Evolutionary conservation across 2,329 filamentous ascomycete genomes (phyloP).

Genomic region (Trichoderma sp.): DNA sequence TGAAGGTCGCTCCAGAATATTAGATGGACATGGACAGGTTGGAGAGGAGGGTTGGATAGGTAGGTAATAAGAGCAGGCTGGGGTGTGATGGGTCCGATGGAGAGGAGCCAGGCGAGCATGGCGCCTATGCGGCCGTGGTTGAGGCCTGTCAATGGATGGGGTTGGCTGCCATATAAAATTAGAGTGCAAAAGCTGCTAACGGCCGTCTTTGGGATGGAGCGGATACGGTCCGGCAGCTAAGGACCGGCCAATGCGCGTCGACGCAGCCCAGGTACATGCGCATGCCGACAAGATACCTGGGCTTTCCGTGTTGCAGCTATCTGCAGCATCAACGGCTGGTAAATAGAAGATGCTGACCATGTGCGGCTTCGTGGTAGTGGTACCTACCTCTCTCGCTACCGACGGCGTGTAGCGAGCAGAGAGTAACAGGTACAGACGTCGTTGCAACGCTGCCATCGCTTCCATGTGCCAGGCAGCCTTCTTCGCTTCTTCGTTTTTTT

Average conservation of each 20-base stretch:
- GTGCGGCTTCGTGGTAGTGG: not conserved
- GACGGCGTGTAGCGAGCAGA: slow-evolving; percentile 5
- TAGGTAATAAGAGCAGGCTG: slow-evolving; percentile 20
- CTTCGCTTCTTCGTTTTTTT: not conserved
- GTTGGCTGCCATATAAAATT: slow-evolving; percentile 45
- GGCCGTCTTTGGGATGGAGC: slow-evolving; percentile 17
- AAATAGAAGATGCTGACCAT: not conserved
- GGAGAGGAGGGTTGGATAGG: slow-evolving; percentile 9
- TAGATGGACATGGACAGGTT: slow-evolving; percentile 10
- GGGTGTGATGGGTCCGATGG: slow-evolving; percentile 31
- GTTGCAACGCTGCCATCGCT: slow-evolving; percentile 9
- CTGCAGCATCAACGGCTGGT: slow-evolving; percentile 14
- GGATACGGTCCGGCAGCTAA: slow-evolving; percentile 21
- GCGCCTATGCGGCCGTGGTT: slow-evolving; percentile 43
- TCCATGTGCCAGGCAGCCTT: not conserved
- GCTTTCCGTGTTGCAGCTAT: slow-evolving; percentile 8
- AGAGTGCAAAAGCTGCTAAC: slow-evolving; percentile 30
- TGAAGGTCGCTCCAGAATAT: slow-evolving; percentile 16
- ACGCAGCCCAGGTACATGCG: slow-evolving; percentile 8
- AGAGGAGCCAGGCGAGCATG: slow-evolving; percentile 40
- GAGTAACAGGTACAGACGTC: not conserved
- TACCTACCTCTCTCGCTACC: slow-evolving; percentile 16
- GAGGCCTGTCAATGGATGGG: slow-evolving; percentile 44
- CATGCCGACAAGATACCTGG: slow-evolving; percentile 4
- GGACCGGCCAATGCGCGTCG: slow-evolving; percentile 9